Evolutionary conservation across 140 eudicot genomes (phyloP), one percentile per base, ranked within the genome.

Genomic region (Ambrosia hybrid): DNA sequence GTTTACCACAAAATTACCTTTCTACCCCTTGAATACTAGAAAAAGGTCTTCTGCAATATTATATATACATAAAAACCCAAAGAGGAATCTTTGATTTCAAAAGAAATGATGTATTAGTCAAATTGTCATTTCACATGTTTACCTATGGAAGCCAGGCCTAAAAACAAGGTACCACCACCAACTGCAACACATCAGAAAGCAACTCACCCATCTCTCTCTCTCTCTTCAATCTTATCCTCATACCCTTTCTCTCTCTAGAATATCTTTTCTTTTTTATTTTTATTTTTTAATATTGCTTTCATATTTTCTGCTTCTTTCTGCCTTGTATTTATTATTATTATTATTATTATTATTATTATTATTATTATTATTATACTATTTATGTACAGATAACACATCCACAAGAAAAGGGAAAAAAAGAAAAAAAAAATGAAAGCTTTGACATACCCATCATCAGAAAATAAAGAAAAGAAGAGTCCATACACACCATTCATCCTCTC

Each of bases 101-200:
- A 36, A 33, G 34, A 21, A 13, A 46, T 48, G 52, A 48, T 8
- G 53, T 48, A 9, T 9, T 48, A 72, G 76, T 58, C 14, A 61
- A 51, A 26, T 17, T 9, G 81, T 77, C 38, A 77, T 68, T 76
- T 30, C 4, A 26, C 0, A 0, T 1, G 6, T 12, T 76, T 6
- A 46, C 63, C 46, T 48, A 69, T 78, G 26, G 74, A 73, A 57
- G 74, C 52, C 72, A 83, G 77, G 79, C 87, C 86, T 74, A 81
- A 77, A 85, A 85, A 81, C 84, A 85, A 81, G 80, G 81, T 63
- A 74, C 89, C 70, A 64, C 77, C 91, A 79, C 73, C 89, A 85
- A 83, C 95, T 80, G 84, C 90, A 80, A 75, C 68, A 74, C 79
- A 74, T 81, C 86, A 81, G 62, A 73, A 69, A 74, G 63, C 71